Percentiles rank a stretch among this genome's conserved stretches.
Conservation (phyloP, 225 moss, liverwort and hornwort species). For the Polytrichum formosum region DNA sequence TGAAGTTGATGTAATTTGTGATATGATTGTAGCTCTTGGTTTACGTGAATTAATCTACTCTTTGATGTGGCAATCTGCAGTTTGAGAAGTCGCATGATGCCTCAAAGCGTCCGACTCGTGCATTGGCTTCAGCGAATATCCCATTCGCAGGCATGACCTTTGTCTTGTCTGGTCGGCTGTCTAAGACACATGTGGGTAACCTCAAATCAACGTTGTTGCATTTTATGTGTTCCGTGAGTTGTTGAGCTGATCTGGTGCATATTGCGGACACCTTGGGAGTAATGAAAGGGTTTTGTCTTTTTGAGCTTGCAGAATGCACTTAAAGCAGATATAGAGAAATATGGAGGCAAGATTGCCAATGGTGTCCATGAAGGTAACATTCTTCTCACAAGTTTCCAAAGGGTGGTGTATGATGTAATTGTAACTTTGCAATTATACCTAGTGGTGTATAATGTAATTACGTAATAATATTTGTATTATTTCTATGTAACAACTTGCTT, state of each 20-base stretch:
- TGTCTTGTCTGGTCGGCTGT: constrained; percentile 36
- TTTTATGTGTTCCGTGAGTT: neutral
- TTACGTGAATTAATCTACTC: too few species aligned
- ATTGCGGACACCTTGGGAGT: neutral
- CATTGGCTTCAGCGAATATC: constrained; percentile 29
- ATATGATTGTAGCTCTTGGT: too few species aligned
- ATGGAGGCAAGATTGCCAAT: constrained; percentile 44
- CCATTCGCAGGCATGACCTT: constrained; percentile 48
- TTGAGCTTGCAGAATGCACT: constrained; percentile 17
- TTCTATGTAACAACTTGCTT: too few species aligned
- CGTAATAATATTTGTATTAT: too few species aligned
- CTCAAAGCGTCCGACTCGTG: constrained; percentile 17
- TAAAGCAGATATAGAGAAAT: constrained; percentile 32
- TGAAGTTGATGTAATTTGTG: too few species aligned
- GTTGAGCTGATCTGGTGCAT: too few species aligned
- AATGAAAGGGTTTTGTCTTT: too few species aligned
- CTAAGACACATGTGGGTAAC: constrained; percentile 29
- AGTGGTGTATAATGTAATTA: too few species aligned
- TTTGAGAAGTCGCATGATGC: constrained; percentile 33
- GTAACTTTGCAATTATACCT: too few species aligned
- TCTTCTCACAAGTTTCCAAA: too few species aligned
- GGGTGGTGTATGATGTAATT: too few species aligned
- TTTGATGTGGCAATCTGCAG: constrained; percentile 10
- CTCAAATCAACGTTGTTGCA: neutral
- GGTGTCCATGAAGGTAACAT: constrained; percentile 29